These are phyloP conservation scores for Ustilago trichophora DNA, from an alignment of 1,284 basidiomycete genomes.

Conservation along the genomic window DNA sequence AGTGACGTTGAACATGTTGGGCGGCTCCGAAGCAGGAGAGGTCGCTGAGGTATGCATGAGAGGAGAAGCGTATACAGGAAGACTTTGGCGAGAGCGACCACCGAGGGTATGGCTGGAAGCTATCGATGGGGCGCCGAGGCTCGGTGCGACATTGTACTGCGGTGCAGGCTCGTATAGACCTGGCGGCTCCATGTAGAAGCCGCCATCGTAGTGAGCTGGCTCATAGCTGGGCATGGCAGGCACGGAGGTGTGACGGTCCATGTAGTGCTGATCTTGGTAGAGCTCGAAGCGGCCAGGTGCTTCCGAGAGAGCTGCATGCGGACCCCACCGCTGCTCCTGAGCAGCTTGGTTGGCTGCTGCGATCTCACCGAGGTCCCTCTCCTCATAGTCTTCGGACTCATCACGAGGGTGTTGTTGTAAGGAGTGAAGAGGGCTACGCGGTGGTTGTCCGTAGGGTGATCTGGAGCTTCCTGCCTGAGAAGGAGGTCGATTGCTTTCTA, in stretches of 20 bases:
- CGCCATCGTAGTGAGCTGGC: conserved; percentile 24
- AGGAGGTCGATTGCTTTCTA: conserved; percentile 7
- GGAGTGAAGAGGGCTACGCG: conserved; percentile 15
- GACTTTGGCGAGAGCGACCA: conserved; percentile 22
- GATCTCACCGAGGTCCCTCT: conserved; percentile 43
- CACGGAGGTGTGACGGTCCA: conserved; percentile 12
- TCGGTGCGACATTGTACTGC: conserved; percentile 7
- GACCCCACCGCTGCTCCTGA: conserved; percentile 38
- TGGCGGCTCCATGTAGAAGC: conserved; percentile 28
- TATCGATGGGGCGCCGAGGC: conserved; percentile 19
- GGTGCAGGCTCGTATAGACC: conserved; percentile 11
- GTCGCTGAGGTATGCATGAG: conserved; percentile 17
- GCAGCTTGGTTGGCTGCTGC: conserved; percentile 43
- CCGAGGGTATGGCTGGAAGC: conserved; percentile 28
- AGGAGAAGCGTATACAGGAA: conserved; percentile 30
- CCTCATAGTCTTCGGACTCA: conserved; percentile 48
- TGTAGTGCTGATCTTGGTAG: conserved; percentile 12
- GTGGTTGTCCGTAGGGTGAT: conserved; percentile 11
- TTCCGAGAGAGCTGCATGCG: conserved; percentile 35
- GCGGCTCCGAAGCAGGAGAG: conserved; percentile 34
- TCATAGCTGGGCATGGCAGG: conserved; percentile 23
- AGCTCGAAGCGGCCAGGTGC: conserved; percentile 22
- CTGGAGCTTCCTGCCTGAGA: conserved; percentile 26
- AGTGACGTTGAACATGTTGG: conserved; percentile 44
- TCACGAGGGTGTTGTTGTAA: conserved; percentile 11